Percentiles rank a stretch among this genome's conserved stretches.
Evolutionary conservation across 2,329 filamentous ascomycete species (phyloP).

Genomic region (Aspergillus alliaceus): DNA sequence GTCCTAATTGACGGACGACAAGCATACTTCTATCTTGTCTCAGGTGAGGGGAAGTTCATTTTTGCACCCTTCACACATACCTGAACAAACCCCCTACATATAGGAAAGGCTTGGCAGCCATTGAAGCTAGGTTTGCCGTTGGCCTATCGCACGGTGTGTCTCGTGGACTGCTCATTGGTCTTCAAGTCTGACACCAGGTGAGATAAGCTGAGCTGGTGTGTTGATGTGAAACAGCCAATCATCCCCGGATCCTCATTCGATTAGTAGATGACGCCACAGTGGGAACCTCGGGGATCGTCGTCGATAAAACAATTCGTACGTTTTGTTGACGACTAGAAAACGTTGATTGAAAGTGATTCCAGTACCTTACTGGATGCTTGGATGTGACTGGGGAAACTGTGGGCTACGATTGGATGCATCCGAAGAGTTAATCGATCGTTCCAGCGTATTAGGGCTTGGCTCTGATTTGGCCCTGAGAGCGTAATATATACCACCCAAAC

Average conservation of each 20-base stretch:
- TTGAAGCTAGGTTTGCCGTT: not conserved
- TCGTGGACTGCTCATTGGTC: not conserved
- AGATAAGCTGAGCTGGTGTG: not conserved
- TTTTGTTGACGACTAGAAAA: not conserved
- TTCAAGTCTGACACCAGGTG: not conserved
- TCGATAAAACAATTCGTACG: not conserved
- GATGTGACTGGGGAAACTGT: no score
- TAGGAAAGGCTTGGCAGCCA: no score
- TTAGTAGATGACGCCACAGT: conserved; percentile 1
- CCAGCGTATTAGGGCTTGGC: not conserved
- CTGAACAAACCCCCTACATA: no score
- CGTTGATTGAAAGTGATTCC: not conserved
- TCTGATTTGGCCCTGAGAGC: not conserved
- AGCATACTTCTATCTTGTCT: no score
- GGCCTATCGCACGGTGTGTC: not conserved
- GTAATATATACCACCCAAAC: no score
- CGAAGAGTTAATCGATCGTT: no score
- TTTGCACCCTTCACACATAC: no score
- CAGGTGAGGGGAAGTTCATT: no score
- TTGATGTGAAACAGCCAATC: not conserved
- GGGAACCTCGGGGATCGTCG: not conserved
- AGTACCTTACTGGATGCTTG: not conserved
- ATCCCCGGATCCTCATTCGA: not conserved
- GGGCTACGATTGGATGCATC: no score
- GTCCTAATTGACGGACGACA: not conserved